Percentiles rank a stretch among this genome's conserved stretches.
These are phyloP conservation scores for Cadophora gregata DNA, from an alignment of 2,329 filamentous ascomycete genomes.

Conservation along the genomic window DNA sequence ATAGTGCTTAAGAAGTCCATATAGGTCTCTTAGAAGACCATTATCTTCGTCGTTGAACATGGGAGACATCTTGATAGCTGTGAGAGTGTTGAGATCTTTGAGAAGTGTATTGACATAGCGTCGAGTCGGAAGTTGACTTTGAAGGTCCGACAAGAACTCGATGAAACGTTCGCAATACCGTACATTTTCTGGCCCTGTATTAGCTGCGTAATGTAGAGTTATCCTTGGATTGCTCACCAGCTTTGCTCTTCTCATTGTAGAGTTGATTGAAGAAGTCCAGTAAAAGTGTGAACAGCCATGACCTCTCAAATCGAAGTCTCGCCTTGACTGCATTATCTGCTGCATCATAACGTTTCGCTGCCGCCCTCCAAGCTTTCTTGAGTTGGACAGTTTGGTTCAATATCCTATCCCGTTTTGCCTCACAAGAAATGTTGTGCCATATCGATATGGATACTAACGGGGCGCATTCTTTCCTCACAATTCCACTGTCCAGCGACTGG, in stretches of 20 bases:
- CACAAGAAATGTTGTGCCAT: constrained; percentile 90
- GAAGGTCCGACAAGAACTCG: constrained; percentile 87
- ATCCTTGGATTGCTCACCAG: constrained; percentile 47
- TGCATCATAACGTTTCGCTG: constrained; percentile 84
- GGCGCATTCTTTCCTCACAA: constrained; percentile 95
- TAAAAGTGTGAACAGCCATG: constrained; percentile 88
- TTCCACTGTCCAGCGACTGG: constrained; percentile 86
- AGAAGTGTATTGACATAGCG: constrained; percentile 91
- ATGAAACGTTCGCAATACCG: constrained; percentile 91
- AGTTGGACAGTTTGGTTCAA: constrained; percentile 77
- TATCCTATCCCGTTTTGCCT: constrained; percentile 72
- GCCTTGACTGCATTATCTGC: constrained; percentile 82
- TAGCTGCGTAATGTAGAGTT: constrained; percentile 32
- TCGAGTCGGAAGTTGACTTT: constrained; percentile 91
- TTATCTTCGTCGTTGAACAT: constrained; percentile 78
- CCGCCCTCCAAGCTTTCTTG: constrained; percentile 89
- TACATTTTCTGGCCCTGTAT: constrained; percentile 61
- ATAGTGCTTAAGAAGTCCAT: constrained; percentile 83
- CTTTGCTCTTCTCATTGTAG: constrained; percentile 60
- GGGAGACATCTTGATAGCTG: constrained; percentile 79
- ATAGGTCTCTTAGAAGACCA: constrained; percentile 79
- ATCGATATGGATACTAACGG: constrained; percentile 92
- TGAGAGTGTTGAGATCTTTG: constrained; percentile 82
- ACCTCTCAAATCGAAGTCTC: constrained; percentile 85
- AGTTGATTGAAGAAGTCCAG: constrained; percentile 81